These are phyloP conservation scores for Karstenula rhodostoma DNA, from an alignment of 2,329 filamentous ascomycete species.

Conservation along the genomic window DNA sequence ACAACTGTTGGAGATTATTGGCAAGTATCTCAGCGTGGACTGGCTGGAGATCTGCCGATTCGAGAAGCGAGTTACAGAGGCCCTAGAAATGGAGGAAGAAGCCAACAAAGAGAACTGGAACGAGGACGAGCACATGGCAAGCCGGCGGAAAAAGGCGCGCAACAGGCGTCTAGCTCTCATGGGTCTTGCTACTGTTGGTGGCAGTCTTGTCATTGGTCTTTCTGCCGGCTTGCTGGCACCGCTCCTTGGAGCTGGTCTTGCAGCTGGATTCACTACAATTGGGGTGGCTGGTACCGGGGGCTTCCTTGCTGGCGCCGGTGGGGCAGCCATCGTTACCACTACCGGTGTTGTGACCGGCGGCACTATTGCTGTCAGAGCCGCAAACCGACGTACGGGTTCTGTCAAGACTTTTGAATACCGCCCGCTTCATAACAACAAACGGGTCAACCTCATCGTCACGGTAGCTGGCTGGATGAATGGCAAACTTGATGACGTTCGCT, in stretches of 20 bases:
- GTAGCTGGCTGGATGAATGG: slow-evolving; percentile 98
- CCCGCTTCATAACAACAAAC: slow-evolving; percentile 96
- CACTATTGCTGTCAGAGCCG: slow-evolving; percentile 84
- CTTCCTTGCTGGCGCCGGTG: slow-evolving; percentile 90
- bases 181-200: slow-evolving; percentile 95
- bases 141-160: slow-evolving; percentile 78
- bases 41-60: slow-evolving; percentile 97
- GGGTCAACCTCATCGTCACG: slow-evolving; percentile 93
- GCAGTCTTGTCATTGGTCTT: slow-evolving; percentile 91
- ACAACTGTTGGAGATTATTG: slow-evolving; percentile 82
- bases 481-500: slow-evolving; percentile 92
- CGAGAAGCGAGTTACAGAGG: slow-evolving; percentile 95
- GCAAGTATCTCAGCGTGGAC: slow-evolving; percentile 77
- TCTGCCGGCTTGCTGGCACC: slow-evolving; percentile 92
- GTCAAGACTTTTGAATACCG: slow-evolving; percentile 98
- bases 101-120: slow-evolving; percentile 98
- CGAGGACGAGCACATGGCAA: slow-evolving; percentile 92
- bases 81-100: slow-evolving; percentile 95
- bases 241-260: slow-evolving; percentile 91
- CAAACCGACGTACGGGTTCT: slow-evolving; percentile 85
- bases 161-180: slow-evolving; percentile 91
- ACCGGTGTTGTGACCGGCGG: slow-evolving; percentile 85
- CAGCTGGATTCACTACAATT: slow-evolving; percentile 93
- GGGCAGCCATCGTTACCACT: slow-evolving; percentile 92
- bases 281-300: slow-evolving; percentile 87